These are phyloP conservation scores for Dovyalis caffra DNA, from an alignment of 345 rosid species.

Conservation along the genomic window DNA sequence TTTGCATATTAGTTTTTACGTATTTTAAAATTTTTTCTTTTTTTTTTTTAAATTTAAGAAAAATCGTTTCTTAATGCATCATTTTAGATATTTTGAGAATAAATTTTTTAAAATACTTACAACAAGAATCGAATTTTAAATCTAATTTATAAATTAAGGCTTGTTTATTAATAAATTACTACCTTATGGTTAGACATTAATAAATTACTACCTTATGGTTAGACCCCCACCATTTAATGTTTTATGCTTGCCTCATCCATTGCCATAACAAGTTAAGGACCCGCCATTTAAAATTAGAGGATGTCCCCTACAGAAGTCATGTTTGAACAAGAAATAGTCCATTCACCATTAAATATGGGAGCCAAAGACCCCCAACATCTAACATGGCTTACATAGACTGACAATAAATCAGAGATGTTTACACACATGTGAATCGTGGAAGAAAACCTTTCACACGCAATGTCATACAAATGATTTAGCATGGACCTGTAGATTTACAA, in stretches of 20 bases:
- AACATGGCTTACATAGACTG: slow-evolving; percentile 39
- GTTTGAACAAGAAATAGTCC: slow-evolving; percentile 27
- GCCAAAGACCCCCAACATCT: slow-evolving; percentile 35
- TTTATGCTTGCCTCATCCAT: not conserved
- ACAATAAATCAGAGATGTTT: slow-evolving; percentile 31
- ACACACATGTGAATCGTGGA: slow-evolving; percentile 13
- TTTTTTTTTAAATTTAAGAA: no score
- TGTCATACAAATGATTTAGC: slow-evolving; percentile 21
- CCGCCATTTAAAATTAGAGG: slow-evolving; percentile 10
- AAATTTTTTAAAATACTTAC: no score
- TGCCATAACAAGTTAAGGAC: slow-evolving; percentile 16
- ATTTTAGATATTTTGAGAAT: no score
- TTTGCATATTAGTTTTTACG: no score
- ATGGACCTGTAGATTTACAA: not conserved
- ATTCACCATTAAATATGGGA: slow-evolving; percentile 35
- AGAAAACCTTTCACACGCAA: not conserved
- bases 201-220: no score
- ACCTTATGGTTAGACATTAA: no score
- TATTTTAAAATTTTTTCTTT: no score
- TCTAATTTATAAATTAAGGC: no score
- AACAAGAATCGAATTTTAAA: no score
- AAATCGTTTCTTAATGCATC: no score
- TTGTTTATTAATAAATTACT: no score
- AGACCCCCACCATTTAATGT: slow-evolving; percentile 15
- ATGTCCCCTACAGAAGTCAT: slow-evolving; percentile 34